A percentile compares a stretch with the other conserved stretches of the same genome.
phyloP scores from a whole-genome alignment of 345 rosid species.

The Gossypioides kirkii region DNA sequence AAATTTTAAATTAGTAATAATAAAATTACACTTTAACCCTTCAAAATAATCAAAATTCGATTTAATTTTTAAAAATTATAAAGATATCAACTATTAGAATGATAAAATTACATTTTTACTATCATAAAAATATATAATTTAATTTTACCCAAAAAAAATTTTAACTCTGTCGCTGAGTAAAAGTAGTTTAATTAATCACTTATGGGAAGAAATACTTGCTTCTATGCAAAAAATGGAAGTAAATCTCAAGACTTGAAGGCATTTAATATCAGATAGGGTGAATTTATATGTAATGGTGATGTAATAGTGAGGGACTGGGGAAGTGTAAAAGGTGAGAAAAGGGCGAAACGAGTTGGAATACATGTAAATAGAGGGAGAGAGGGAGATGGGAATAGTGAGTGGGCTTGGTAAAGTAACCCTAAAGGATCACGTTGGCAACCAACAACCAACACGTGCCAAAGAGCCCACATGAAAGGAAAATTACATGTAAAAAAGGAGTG shows the following conservation, averaged over 20 bases:
- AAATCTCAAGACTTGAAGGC: not conserved
- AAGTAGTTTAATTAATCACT: no score
- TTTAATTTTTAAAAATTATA: no score
- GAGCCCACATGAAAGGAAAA: not conserved
- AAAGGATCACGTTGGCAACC: not conserved
- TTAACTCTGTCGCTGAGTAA: no score
- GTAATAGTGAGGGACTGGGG: not conserved
- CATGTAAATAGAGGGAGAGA: no score
- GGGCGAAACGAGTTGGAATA: not conserved
- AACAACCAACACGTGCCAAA: not conserved
- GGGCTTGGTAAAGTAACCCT: not conserved
- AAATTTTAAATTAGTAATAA: no score
- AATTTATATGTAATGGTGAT: not conserved
- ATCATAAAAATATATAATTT: no score
- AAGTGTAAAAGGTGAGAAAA: constrained; percentile 1
- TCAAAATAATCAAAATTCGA: no score
- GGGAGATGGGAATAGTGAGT: not conserved
- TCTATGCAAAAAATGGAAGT: not conserved
- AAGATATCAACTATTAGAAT: no score
- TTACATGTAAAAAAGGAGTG: not conserved
- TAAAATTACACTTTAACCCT: no score
- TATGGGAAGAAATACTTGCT: no score
- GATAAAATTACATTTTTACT: no score
- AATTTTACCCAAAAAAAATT: no score
- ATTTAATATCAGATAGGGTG: not conserved